Conservation (phyloP, 2,329 filamentous ascomycete genomes). For the Trichoderma atroviride region DNA sequence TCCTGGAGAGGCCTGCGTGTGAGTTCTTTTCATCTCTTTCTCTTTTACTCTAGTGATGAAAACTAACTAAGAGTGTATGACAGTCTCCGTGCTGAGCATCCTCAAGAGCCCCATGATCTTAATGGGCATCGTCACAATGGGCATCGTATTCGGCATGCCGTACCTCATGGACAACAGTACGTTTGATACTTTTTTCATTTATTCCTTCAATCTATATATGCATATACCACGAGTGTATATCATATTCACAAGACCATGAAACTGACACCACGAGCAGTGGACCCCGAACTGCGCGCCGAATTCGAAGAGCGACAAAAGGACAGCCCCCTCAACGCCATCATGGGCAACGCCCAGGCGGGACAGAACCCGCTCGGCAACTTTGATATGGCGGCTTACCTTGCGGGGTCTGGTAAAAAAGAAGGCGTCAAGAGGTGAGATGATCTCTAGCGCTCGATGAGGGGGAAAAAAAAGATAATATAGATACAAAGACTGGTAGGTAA, state of each 20-base stretch:
- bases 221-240: not conserved
- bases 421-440: slow-evolving; percentile 26
- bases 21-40: slow-evolving; percentile 46
- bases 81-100: slow-evolving; percentile 78
- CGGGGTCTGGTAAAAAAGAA: slow-evolving; percentile 55
- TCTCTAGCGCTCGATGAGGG: not conserved
- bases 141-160: slow-evolving; percentile 87
- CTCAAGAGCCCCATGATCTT: slow-evolving; percentile 97
- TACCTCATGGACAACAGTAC: slow-evolving; percentile 94
- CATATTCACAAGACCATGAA: not conserved
- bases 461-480: not conserved
- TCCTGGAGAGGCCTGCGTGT: slow-evolving; percentile 75
- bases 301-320: slow-evolving; percentile 88
- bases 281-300: slow-evolving; percentile 91
- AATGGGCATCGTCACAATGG: slow-evolving; percentile 81
- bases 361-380: slow-evolving; percentile 57
- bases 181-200: slow-evolving; percentile 46
- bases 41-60: not conserved
- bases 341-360: slow-evolving; percentile 43
- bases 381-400: slow-evolving; percentile 65
- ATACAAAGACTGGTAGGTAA: not conserved
- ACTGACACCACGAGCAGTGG: slow-evolving; percentile 64
- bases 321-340: slow-evolving; percentile 64
- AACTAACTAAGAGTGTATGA: not conserved
- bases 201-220: not conserved